phyloP scores from a whole-genome alignment of 805 yeast genomes.

The Trichomonascus vanleenenianus region DNA sequence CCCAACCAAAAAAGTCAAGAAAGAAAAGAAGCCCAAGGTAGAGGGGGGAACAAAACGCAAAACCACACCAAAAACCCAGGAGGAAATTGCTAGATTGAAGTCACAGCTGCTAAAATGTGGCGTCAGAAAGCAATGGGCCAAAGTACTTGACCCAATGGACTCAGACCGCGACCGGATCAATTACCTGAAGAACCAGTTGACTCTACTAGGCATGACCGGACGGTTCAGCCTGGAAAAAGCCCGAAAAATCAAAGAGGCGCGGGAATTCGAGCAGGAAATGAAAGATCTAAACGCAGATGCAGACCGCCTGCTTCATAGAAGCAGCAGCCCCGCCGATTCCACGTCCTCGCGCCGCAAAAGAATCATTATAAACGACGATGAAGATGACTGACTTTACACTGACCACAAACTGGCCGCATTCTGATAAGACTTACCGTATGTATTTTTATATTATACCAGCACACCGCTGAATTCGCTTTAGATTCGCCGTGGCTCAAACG shows the following conservation, averaged over 20 bases:
- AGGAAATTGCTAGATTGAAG: slow-evolving; percentile 22
- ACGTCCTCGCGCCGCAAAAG: background rate
- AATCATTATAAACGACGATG: background rate
- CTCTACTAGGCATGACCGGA: slow-evolving; percentile 22
- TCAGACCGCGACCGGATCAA: slow-evolving; percentile 15
- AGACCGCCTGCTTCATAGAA: background rate
- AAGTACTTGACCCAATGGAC: slow-evolving; percentile 15
- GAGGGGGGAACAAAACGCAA: background rate
- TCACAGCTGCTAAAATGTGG: slow-evolving; percentile 23
- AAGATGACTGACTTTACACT: slow-evolving; percentile 7
- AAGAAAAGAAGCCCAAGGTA: background rate
- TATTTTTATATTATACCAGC: too few relatives aligned
- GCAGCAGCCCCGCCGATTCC: background rate
- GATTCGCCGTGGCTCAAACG: too few relatives aligned
- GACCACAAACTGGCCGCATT: too few relatives aligned
- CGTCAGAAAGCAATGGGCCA: slow-evolving; percentile 22
- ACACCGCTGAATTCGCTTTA: too few relatives aligned
- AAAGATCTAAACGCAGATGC: slow-evolving; percentile 19
- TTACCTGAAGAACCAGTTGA: slow-evolving; percentile 16
- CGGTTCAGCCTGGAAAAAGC: slow-evolving; percentile 24
- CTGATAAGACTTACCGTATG: too few relatives aligned
- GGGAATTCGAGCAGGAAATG: slow-evolving; percentile 19
- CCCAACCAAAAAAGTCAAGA: background rate
- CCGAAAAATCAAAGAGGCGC: slow-evolving; percentile 18
- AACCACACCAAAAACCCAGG: slow-evolving; percentile 1